phyloP scores from a whole-genome alignment of 345 rosid genomes.

The Gossypium herbaceum region DNA sequence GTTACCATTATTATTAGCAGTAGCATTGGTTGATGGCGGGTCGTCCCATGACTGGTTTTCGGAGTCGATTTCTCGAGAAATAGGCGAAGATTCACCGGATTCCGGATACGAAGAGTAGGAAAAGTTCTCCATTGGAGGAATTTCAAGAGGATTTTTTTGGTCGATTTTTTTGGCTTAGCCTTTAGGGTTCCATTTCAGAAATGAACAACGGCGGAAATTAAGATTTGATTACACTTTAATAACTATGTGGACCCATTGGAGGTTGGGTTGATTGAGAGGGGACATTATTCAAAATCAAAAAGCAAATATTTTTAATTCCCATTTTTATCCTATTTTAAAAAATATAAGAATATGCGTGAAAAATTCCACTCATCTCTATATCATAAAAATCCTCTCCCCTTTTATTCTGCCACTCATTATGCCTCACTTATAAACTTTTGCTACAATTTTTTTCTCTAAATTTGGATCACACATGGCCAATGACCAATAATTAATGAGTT shows the following conservation, averaged over 20 bases:
- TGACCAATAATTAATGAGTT: no score
- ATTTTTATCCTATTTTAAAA: not conserved
- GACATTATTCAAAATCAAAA: not conserved
- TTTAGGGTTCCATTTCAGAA: conserved; percentile 2
- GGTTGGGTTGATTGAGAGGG: not conserved
- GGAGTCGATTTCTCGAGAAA: conserved; percentile 51
- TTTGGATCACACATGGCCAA: no score
- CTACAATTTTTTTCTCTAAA: no score
- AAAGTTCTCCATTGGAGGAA: conserved; percentile 35
- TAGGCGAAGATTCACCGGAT: conserved; percentile 56
- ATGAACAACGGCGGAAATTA: conserved; percentile 7
- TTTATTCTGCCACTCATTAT: no score
- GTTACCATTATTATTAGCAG: conserved; percentile 16
- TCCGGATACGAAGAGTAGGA: conserved; percentile 52
- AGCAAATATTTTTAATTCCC: not conserved
- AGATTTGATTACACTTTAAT: not conserved
- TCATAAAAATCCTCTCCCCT: no score
- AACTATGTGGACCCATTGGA: not conserved
- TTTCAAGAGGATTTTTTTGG: not conserved
- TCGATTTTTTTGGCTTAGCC: not conserved
- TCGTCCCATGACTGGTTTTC: conserved; percentile 55
- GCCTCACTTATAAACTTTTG: no score
- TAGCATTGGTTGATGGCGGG: conserved; percentile 19
- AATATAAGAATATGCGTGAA: no score
- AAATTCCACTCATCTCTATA: no score